Evolutionary conservation across 2,329 filamentous ascomycete genomes (phyloP), one percentile per base, ranked within the genome.

Genomic region (Colletotrichum sp.): DNA sequence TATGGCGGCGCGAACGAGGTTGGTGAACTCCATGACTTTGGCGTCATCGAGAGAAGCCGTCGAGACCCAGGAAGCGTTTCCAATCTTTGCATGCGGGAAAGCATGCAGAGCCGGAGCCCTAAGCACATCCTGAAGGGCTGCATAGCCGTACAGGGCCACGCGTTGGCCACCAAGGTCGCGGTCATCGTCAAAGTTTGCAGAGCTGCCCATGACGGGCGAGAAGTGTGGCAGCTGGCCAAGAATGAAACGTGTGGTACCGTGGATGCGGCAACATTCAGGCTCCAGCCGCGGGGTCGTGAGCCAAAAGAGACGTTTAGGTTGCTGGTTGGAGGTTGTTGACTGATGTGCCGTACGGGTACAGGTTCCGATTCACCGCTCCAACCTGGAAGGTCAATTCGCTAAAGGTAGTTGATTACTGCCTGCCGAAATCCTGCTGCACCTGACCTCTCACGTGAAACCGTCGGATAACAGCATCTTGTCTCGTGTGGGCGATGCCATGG

Each of bases 1-100:
- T 12, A 84, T 59, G 7, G 84, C 77, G 34, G 80, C 80, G 66
- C 82, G 79, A 9, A 78, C 77, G 47, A 82, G 77, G 1, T 66
- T 71, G 31, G 68, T 63, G 27, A 71, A n/a, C 3, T 66, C 16
- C 43, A 73, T 66, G 27, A 51, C 43, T 36, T 31, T 62, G 21
- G 33, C 31, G n/a, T 68, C 71, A 15, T 67, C 36, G 27, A 66
- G 16, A 24, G 31, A 31, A 11, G 27, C n/a, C 16, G 47, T 12
- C 9, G 34, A 29, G 6, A 33, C 24, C 43, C 47, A 55, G 43
- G 62, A 51, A 34, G 54, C 27, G 33, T 71, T 66, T 15, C 15
- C 43, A 11, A 8, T 2, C 5, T 31, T 15, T n/a, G 33, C 27
- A 12, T 65, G 67, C 11, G 29, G 57, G 31, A 31, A 70, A 16